Evolutionary conservation across 176 grass and related monocot genomes (phyloP).

Genomic region (Oryza glumipatula): DNA sequence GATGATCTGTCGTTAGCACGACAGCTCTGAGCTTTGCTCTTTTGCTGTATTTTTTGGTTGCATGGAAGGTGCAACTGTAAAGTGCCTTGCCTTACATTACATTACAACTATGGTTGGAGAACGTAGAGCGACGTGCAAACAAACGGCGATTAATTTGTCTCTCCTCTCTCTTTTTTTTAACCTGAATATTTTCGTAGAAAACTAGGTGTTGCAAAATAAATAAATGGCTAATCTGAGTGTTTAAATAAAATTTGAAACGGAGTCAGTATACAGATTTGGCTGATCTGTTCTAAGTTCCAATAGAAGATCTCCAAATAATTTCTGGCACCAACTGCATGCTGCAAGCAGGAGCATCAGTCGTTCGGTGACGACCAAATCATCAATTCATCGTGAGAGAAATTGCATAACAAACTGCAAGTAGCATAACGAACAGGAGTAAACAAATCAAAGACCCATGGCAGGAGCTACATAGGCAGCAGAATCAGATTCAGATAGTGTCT

Average conservation of each 20-base stretch:
- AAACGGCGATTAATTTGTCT: not conserved
- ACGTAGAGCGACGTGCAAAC: conserved; percentile 23
- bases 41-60: not conserved
- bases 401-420: not conserved
- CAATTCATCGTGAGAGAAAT: not conserved
- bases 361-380: not conserved
- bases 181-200: not conserved
- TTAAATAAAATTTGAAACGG: too few relatives aligned
- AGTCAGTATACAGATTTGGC: not conserved
- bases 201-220: not conserved
- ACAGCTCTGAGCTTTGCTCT: not conserved
- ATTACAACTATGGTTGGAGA: not conserved
- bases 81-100: not conserved
- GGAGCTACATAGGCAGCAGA: not conserved
- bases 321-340: not conserved
- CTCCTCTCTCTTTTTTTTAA: not conserved
- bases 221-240: too few relatives aligned
- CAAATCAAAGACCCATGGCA: not conserved
- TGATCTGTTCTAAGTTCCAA: not conserved
- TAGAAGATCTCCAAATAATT: not conserved
- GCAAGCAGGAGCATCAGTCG: not conserved
- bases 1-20: not conserved
- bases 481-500: not conserved
- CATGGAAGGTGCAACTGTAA: conserved; percentile 1
- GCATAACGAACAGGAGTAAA: not conserved